Evolutionary conservation across 139 green algal genomes (phyloP).

Genomic region (Eudorina sp.): DNA sequence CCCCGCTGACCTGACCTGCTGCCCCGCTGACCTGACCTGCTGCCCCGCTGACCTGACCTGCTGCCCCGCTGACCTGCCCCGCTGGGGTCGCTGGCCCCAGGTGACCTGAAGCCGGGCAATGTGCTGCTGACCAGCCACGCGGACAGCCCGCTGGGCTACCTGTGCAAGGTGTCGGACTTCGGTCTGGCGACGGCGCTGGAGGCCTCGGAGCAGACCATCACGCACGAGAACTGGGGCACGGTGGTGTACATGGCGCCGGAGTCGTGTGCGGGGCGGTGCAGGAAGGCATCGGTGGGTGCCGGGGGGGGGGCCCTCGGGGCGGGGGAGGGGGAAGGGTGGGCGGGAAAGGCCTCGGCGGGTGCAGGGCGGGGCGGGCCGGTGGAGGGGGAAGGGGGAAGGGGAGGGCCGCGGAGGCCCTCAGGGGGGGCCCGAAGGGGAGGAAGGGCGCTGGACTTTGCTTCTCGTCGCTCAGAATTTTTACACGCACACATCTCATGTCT

Average conservation of each 20-base stretch:
- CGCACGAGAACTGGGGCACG: slow-evolving; percentile 46
- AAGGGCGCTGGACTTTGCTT: too few species aligned
- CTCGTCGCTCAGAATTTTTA: too few species aligned
- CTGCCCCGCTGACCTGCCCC: neutral
- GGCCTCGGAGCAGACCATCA: slow-evolving; percentile 39
- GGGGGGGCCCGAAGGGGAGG: too few species aligned
- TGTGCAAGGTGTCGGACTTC: slow-evolving; percentile 47
- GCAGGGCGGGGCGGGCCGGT: too few species aligned
- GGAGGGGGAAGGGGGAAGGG: too few species aligned
- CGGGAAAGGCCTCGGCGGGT: neutral
- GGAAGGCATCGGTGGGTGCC: slow-evolving; percentile 28
- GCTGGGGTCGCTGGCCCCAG: neutral
- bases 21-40: too few species aligned
- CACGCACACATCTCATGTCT: too few species aligned
- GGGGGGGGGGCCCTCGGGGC: neutral
- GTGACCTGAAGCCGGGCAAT: slow-evolving; percentile 42
- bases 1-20: too few species aligned
- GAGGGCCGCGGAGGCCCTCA: too few species aligned
- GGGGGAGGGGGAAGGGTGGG: neutral
- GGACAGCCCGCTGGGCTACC: slow-evolving; percentile 18
- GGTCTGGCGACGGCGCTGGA: slow-evolving; percentile 37
- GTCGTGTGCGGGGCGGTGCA: slow-evolving; percentile 24
- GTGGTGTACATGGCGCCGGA: slow-evolving; percentile 46
- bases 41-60: too few species aligned
- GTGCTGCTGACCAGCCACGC: slow-evolving; percentile 15